Conservation (phyloP, 495 filamentous ascomycete species). For the Xylaria castorea region DNA sequence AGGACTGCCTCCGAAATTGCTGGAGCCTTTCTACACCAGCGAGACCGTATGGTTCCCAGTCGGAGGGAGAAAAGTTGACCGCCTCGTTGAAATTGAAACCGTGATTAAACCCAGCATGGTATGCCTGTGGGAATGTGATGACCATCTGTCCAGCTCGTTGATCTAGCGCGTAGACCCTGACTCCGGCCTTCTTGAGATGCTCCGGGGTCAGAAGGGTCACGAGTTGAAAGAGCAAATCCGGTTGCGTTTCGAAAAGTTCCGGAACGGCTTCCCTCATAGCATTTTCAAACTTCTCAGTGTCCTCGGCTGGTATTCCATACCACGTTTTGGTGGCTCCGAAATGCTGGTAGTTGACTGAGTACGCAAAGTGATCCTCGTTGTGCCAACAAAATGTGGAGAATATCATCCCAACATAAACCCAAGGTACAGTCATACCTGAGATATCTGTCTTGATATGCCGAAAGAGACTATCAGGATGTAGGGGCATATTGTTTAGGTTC, state of each 20-base stretch:
- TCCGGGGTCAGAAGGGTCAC: constrained; percentile 94
- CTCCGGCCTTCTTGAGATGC: constrained; percentile 92
- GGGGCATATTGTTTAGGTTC: constrained; percentile 94
- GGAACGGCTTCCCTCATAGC: constrained; percentile 96
- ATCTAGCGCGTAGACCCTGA: constrained; percentile 90
- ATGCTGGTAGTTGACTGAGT: constrained; percentile 98
- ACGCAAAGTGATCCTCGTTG: constrained; percentile 97
- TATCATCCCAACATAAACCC: constrained; percentile 99
- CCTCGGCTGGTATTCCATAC: constrained; percentile 96
- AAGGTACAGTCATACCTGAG: constrained; percentile 99
- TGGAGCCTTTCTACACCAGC: constrained; percentile 85
- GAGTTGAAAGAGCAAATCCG: constrained; percentile 94
- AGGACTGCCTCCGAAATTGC: constrained; percentile 87
- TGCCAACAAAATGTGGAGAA: constrained; percentile 99
- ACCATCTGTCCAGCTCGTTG: constrained; percentile 96
- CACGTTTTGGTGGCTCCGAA: constrained; percentile 99
- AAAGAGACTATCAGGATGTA: constrained; percentile 91
- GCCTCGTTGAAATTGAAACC: constrained; percentile 99
- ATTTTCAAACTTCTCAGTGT: constrained; percentile 91
- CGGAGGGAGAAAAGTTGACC: constrained; percentile 95
- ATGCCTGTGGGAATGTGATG: constrained; percentile 91
- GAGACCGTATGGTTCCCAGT: constrained; percentile 95
- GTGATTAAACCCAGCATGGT: constrained; percentile 93
- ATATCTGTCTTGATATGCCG: constrained; percentile 98
- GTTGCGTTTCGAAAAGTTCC: constrained; percentile 95